Evolutionary conservation across 306 rosid species (phyloP), one percentile per base, ranked within the genome.

Genomic region (Acmispon strigosus): DNA sequence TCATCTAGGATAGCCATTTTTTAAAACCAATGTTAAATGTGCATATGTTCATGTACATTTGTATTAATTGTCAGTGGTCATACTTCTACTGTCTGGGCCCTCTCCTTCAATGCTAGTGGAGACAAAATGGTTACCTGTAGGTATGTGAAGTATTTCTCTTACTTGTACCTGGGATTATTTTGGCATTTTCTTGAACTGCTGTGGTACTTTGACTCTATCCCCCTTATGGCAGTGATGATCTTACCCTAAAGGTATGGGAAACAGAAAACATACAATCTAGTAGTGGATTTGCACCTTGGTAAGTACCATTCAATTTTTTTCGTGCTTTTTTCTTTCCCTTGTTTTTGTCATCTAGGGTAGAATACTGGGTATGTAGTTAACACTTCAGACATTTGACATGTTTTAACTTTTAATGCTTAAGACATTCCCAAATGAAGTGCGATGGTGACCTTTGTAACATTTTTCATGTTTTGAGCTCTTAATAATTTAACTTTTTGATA

Each of bases 111-210:
- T 79, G 63, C 85, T 34, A 70, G 73, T 17, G 99, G 96, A 72
- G 96, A 95, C 84, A 95, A 86, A 86, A 86, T 95, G 96, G 96
- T 89, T 69, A 82, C 92, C 41, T 87, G 96, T 81, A 86, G 99
- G 97, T 94, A 79, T 49, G 87, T 51, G n/a, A 41, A 61, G 20
- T 36, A 13, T 29, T 18, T 32, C 36, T 76, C 18, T 65, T 24
- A 65, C 55, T 18, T 43, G 16, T 68, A 10, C 64, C 10, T 78
- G 64, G 66, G 42, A 32, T 61, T 69, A 12, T 64, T 67, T 64
- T 70, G 45, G 50, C 65, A 22, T 58, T 81, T 70, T 18, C 19
- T 51, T 64, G 34, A 61, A 70, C 45, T 63, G 51, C 32, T 77
- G 57, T 39, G 29, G 18, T 57, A 49, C 69, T 42, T 53, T 78